Base-by-base conservation (phyloP, 257 asterid species). In the Lycium barbarum region DNA sequence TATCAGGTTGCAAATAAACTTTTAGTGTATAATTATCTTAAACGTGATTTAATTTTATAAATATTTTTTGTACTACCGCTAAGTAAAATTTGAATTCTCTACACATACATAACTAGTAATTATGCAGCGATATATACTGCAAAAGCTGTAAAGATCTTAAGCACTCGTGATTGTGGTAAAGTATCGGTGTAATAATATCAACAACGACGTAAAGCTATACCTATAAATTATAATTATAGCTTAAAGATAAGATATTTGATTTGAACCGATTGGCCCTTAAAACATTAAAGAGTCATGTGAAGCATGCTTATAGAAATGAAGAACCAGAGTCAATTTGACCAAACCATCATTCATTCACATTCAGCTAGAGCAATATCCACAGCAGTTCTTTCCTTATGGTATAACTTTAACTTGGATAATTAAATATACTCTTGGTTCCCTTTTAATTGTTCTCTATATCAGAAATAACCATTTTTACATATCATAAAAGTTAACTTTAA, bases 241-340 rank as follows among this genome's bases (percentile, higher is more conserved):
- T n/a, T n/a, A 18, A n/a, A 72, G 17, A 72, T 72, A 72, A 45
- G n/a, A 72, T n/a, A 45, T 45, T 68, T 10, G 45, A 72, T 45
- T n/a, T n/a, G 38, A 15, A 72, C 5, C 4, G 5, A 20, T 47
- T 45, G 20, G 3, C 59, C 59, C 80, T 47, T 73, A 45, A 47
- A 47, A 49, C 3, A 47, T 73, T 73, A 45, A 12, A 47, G 59
- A 72, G 80, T n/a, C 80, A 43, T n/a, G n/a, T 72, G 80, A 45
- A 72, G 80, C 80, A 72, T 18, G 33, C 33, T 26, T 26, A 72
- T n/a, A n/a, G 15, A 73, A 73, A 73, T 33, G 1, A 47, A 73
- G 26, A 20, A 73, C 2, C 0, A 47, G 40, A 22, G 54, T 73
- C 10, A 73, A n/a, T 47, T 11, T 72, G 58, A 45, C 80, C 55